Evolutionary conservation across 1,284 basidiomycete species (phyloP), one percentile per base, ranked within the genome.

Genomic region (Tylopilus orsonianus): DNA sequence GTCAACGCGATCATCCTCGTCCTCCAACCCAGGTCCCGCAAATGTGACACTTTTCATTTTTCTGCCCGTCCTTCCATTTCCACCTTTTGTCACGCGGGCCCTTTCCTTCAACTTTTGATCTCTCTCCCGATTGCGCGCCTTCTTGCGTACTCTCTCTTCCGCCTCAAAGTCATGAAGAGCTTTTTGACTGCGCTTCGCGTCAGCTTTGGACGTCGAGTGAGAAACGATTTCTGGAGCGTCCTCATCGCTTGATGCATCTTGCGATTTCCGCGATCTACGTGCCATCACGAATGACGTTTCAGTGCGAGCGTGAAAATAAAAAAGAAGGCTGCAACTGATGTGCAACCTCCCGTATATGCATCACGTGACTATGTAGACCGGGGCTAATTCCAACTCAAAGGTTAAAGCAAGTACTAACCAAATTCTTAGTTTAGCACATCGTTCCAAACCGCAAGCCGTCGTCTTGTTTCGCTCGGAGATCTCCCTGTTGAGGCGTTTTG

Each of bases 51-150:
- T 41, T 41, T 41, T 55, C 44, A 27, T 46, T 49, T 44, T 54
- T 48, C 51, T 48, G 44, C 4, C 14, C 34, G 58, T 44, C 35
- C 52, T 50, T 39, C 36, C 54, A 12, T 52, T 50, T 39, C 36
- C 54, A 12, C 48, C 51, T 48, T 59, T 66, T 30, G 68, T 72
- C 18, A 52, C 57, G 51, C 63, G 65, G 10, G 77, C 73, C 46
- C 75, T 65, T 48, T 73, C 74, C 55, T 80, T 80, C 54, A 79
- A 49, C 45, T 66, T 69, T 38, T 61, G 61, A 53, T 81, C 79
- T 52, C 66, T 64, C 36, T 72, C 70, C 48, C 69, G 61, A 52
- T 80, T 78, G 40, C 62, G 64, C 12, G 59, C 60, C 44, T 69
- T 71, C 48, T 62, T 68, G 54, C 69, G 72, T 41, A 64, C 62